These are phyloP conservation scores for Boletus eberwhitei DNA, from an alignment of 768 basidiomycete genomes.

Conservation along the genomic window DNA sequence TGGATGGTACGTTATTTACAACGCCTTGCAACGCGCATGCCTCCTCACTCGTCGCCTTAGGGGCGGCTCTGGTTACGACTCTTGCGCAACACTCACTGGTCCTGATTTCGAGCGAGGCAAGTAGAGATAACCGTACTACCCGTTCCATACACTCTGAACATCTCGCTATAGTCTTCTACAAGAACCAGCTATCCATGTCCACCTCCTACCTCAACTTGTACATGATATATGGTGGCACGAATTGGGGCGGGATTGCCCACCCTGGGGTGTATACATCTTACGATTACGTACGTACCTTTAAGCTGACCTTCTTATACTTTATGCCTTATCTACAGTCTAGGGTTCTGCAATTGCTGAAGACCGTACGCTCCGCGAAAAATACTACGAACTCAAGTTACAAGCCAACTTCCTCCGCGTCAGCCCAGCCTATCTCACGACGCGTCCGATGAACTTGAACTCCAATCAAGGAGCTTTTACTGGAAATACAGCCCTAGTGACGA, in stretches of 20 bases:
- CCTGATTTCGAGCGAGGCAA: constrained; percentile 23
- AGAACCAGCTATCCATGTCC: constrained; percentile 21
- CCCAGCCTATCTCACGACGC: constrained; percentile 47
- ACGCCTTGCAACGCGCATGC: neutral
- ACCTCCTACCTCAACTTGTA: constrained; percentile 40
- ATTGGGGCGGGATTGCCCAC: constrained; percentile 55
- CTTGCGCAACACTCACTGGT: constrained; percentile 23
- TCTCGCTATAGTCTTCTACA: constrained; percentile 14
- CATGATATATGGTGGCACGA: constrained; percentile 63
- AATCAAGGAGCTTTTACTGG: constrained; percentile 46
- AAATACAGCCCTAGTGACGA: constrained; percentile 47
- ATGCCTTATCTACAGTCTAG: constrained; percentile 22
- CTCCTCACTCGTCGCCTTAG: constrained; percentile 7
- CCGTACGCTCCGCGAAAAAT: constrained; percentile 50
- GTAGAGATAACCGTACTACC: neutral
- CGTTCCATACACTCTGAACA: constrained; percentile 1
- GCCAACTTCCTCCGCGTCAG: constrained; percentile 50
- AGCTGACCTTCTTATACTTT: neutral
- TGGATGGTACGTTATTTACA: constrained; percentile 45
- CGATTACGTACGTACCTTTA: constrained; percentile 43
- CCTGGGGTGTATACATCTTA: constrained; percentile 61
- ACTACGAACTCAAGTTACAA: constrained; percentile 51
- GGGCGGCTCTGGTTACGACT: constrained; percentile 23
- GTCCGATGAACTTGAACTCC: constrained; percentile 40
- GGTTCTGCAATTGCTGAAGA: constrained; percentile 51